Base-by-base conservation (phyloP, 208 protist genomes). In the Phytomonas serpens region DNA sequence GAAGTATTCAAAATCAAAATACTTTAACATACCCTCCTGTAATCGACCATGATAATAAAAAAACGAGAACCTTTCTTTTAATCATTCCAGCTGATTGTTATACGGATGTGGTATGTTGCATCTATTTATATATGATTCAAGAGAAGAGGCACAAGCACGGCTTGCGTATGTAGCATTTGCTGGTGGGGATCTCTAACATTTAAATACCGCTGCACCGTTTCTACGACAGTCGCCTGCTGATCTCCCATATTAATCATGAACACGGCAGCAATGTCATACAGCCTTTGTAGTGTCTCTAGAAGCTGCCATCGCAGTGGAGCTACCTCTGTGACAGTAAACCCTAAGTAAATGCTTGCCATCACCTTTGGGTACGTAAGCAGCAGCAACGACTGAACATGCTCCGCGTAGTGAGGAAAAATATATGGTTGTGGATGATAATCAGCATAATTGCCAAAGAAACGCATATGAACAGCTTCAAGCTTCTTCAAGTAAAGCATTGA, bases 361-460 rank as follows among this genome's bases (percentile, higher is more conserved):
- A 96, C 78, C 40, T 83, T 74, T 27, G 88, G 87, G 67, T 90
- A 93, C 9, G 82, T 65, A 68, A 79, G 77, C 29, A 93, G 68
- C 1, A 96, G 71, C 69, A 96, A 88, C 64, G 87, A 85, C 27
- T 84, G 88, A 42, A 92, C 83, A 62, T 96, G 90, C 68, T 93
- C 82, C 0, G 90, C 90, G 76, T 96, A 93, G 78, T 90, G 82
- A 34, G 90, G 88, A 71, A 87, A 71, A 38, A 84, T 67, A 75
- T 96, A 96, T 10, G 90, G 88, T 73, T 92, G 85, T 61, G 77
- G 76, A 37, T 67, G 74, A 52, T 82, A 82, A 5, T 81, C 76
- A n/a, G 79, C 69, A 1, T 75, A 68, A 32, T 83, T 77, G 73
- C 75, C 63, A 64, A 75, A 83, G 64, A 86, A 80, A 33, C 71